Evolutionary conservation across 495 filamentous ascomycete species (phyloP), one percentile per base, ranked within the genome.

Genomic region (Podospora appendiculata): DNA sequence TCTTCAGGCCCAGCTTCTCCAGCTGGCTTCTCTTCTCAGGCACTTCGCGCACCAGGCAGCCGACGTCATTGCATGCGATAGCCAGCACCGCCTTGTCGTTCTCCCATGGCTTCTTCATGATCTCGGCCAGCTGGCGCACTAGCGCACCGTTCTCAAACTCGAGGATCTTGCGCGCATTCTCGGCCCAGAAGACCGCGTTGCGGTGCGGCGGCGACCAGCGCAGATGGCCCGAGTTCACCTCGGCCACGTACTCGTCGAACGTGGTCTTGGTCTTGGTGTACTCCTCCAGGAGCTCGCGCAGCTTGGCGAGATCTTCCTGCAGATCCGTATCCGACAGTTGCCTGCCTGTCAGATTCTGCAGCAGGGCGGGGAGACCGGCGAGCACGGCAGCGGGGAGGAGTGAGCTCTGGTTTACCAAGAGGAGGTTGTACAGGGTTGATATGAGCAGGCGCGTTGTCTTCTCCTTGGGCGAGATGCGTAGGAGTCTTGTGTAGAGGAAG

Each of bases 241-340:
- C 93, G 41, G 87, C 85, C 11, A 89, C 87, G 67, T 98, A 98
- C 64, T 95, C 85, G 69, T 96, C 92, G 58, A 98, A 94, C 0
- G 92, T 98, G 6, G 94, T 98, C 72, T 96, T 94, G 38, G 89
- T 93, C 65, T 88, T 89, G 56, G 90, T 92, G 68, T 97, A 96
- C 45, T 93, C 90, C 18, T 94, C 89, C 70, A 97, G 74, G 70
- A 91, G 85, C 41, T 86, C 82, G 18, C 75, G 84, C 12, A 98
- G 76, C 17, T 72, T 74, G 50, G 80, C 75, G 11, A 97, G 79
- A 66, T 98, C 93, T 56, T 95, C 89, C 25, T 88, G 79, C 32
- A 97, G 81, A 64, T 98, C 93, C 35, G 83, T 80, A 67, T 98
- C 93, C 45, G 87, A 86, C 52, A 95, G 76, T 63, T 95, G 93